Conservation (phyloP, 2,329 filamentous ascomycete genomes). For the Penicillium sp. region DNA sequence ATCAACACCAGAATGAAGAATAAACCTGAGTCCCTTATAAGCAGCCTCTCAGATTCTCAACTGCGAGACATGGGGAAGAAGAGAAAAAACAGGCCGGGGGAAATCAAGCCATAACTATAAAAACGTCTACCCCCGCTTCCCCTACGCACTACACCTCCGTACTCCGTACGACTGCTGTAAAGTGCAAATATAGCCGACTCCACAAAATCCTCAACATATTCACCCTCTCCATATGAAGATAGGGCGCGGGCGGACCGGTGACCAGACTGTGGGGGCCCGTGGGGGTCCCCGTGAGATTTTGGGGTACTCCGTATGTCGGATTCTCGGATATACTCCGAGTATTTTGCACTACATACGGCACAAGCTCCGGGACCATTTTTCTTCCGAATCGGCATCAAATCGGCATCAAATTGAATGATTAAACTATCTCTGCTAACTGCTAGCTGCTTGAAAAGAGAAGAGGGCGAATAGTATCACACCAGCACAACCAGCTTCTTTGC, state of each 20-base stretch:
- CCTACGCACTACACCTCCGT: neutral
- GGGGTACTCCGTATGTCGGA: neutral
- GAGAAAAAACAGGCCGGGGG: neutral
- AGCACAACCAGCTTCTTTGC: constrained; percentile 5
- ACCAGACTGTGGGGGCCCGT: neutral
- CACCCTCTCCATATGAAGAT: neutral
- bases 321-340: no score
- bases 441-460: no score
- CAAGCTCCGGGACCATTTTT: neutral
- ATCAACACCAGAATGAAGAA: neutral
- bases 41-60: neutral
- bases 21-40: neutral
- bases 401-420: neutral
- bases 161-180: no score
- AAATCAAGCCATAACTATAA: neutral
- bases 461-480: neutral
- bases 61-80: neutral
- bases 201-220: neutral
- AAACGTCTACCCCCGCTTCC: neutral
- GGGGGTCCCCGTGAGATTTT: neutral
- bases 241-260: neutral
- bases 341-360: neutral
- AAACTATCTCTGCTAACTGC: neutral
- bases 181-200: neutral
- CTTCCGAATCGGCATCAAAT: neutral